phyloP scores from a whole-genome alignment of 257 asterid species.

The Solanum piurae region DNA sequence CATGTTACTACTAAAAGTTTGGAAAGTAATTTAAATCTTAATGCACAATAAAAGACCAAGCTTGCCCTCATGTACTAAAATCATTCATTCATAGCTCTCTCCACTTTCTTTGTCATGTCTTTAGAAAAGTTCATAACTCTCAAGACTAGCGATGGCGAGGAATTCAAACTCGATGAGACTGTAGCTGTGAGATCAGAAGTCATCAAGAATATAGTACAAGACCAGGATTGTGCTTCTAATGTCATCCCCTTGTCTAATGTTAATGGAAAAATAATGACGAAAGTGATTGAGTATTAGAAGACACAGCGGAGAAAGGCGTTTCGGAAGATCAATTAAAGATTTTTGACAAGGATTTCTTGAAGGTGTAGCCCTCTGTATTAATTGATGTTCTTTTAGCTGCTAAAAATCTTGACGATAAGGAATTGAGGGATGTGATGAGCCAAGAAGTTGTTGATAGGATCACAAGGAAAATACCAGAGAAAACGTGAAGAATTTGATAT shows the following conservation, averaged over 20 bases:
- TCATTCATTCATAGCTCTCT: neutral
- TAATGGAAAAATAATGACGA: neutral
- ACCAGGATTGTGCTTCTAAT: neutral
- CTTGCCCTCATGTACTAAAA: neutral
- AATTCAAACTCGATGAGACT: neutral
- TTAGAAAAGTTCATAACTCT: neutral
- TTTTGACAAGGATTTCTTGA: neutral
- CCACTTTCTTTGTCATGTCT: neutral
- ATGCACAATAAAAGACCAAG: too few relatives aligned
- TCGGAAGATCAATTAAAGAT: neutral
- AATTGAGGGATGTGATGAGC: neutral
- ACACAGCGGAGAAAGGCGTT: too few relatives aligned
- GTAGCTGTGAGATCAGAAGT: too few relatives aligned
- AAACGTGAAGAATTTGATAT: neutral
- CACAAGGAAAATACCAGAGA: neutral
- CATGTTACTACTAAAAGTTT: too few relatives aligned
- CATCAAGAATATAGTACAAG: neutral
- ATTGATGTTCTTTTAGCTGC: neutral
- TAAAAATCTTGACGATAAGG: neutral
- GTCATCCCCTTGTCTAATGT: neutral
- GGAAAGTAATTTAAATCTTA: neutral
- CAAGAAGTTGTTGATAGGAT: neutral
- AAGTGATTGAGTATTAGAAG: neutral
- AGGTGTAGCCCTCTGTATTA: neutral
- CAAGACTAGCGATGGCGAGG: neutral